These are phyloP conservation scores for Penicillium manginii DNA, from an alignment of 495 filamentous ascomycete species.

Conservation along the genomic window DNA sequence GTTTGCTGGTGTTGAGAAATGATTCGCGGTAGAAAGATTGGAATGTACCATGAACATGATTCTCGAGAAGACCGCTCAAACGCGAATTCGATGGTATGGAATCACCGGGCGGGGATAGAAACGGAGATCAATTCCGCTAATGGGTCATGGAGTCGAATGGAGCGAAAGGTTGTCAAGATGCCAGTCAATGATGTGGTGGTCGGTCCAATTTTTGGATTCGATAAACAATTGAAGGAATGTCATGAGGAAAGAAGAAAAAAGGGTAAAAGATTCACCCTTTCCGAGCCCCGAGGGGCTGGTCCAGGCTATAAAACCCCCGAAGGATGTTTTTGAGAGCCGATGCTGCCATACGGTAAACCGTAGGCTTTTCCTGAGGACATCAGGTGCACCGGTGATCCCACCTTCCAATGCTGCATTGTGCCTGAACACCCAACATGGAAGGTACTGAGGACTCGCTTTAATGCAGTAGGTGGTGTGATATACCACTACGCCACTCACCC, in stretches of 20 bases:
- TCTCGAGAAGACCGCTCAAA: too few species aligned
- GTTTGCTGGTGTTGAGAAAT: too few species aligned
- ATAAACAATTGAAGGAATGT: too few species aligned
- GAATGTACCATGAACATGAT: too few species aligned
- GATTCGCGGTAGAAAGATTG: too few species aligned
- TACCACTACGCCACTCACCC: conserved; percentile 11
- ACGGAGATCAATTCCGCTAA: background rate
- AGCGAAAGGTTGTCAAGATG: too few species aligned
- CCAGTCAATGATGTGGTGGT: too few species aligned
- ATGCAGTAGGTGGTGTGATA: background rate
- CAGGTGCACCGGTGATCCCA: background rate
- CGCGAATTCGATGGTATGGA: too few species aligned
- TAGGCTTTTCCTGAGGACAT: background rate
- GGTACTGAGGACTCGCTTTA: conserved; percentile 5
- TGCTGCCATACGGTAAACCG: background rate
- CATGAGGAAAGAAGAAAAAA: background rate
- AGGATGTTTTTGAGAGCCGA: background rate
- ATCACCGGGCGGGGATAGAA: background rate
- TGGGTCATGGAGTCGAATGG: too few species aligned
- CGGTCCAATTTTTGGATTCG: too few species aligned
- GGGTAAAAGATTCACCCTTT: background rate
- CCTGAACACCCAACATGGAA: background rate
- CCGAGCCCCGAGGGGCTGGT: background rate
- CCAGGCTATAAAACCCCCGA: background rate
- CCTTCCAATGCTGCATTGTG: too few species aligned